These are phyloP conservation scores for Backusella westeae DNA, from an alignment of 192 early-diverging fungal genomes.

Conservation along the genomic window DNA sequence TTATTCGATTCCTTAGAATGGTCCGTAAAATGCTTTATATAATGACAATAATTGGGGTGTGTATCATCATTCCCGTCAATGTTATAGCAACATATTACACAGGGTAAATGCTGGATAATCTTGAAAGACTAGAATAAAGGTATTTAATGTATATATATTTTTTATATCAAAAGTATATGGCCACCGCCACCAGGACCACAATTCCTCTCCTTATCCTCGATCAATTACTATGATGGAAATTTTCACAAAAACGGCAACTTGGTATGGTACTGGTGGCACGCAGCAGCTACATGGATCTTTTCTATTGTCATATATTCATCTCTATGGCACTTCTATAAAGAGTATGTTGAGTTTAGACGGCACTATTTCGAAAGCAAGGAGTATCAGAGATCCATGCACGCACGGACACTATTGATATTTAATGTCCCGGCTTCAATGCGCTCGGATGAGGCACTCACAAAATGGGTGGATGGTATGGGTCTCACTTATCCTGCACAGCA, in stretches of 20 bases:
- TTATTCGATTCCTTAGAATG: slow-evolving; percentile 65
- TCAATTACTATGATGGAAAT: slow-evolving; percentile 24
- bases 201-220: slow-evolving; percentile 24
- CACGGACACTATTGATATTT: slow-evolving; percentile 66
- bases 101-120: slow-evolving; percentile 43
- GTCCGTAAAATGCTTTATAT: slow-evolving; percentile 54
- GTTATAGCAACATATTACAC: slow-evolving; percentile 41
- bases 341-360: slow-evolving; percentile 51
- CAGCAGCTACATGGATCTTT: slow-evolving; percentile 55
- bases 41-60: slow-evolving; percentile 57
- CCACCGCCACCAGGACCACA: slow-evolving; percentile 19
- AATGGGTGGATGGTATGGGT: slow-evolving; percentile 45
- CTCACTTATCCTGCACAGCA: slow-evolving; percentile 50
- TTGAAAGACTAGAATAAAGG: background rate
- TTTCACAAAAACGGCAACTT: slow-evolving; percentile 23
- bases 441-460: slow-evolving; percentile 49
- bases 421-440: slow-evolving; percentile 61
- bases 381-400: slow-evolving; percentile 63
- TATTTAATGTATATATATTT: background rate
- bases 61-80: slow-evolving; percentile 64
- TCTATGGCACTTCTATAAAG: slow-evolving; percentile 50
- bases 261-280: slow-evolving; percentile 63
- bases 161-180: slow-evolving; percentile 10
- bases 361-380: slow-evolving; percentile 56
- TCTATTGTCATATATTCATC: slow-evolving; percentile 51